A percentile compares a stretch with the other conserved stretches of the same genome.
phyloP scores from a whole-genome alignment of 768 basidiomycete species.

The Holtermannia corniformis region DNA sequence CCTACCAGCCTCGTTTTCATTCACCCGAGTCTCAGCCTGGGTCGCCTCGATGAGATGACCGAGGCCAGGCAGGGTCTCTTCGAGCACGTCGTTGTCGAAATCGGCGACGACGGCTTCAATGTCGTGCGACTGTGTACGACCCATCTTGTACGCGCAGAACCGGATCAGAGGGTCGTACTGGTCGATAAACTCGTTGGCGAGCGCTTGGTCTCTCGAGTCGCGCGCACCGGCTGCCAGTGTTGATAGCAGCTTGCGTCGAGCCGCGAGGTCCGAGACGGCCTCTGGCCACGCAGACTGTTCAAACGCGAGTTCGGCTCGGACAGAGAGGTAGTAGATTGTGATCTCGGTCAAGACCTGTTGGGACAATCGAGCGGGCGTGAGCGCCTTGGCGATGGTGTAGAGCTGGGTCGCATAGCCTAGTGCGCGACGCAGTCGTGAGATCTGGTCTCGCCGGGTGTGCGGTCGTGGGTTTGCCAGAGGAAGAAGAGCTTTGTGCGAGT shows the following conservation, averaged over 20 bases:
- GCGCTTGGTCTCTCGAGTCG: conserved; percentile 69
- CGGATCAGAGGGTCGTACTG: conserved; percentile 84
- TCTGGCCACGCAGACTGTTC: conserved; percentile 63
- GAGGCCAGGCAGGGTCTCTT: conserved; percentile 61
- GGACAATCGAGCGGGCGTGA: conserved; percentile 49
- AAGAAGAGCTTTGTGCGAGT: conserved; percentile 56
- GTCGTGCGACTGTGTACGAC: conserved; percentile 60
- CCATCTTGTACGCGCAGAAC: conserved; percentile 82
- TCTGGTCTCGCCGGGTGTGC: conserved; percentile 21
- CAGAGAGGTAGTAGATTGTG: conserved; percentile 65
- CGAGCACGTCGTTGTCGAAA: conserved; percentile 34
- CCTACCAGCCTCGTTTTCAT: conserved; percentile 48
- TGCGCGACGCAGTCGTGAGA: conserved; percentile 34
- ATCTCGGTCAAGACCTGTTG: conserved; percentile 55
- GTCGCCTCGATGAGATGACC: conserved; percentile 50
- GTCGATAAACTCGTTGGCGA: conserved; percentile 73
- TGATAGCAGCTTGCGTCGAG: conserved; percentile 59
- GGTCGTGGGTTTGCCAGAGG: conserved; percentile 44
- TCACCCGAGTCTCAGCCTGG: conserved; percentile 46
- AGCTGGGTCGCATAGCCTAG: conserved; percentile 21
- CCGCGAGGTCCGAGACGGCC: conserved; percentile 61
- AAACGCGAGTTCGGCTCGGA: conserved; percentile 74
- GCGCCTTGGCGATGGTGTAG: conserved; percentile 47
- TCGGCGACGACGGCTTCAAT: conserved; percentile 35
- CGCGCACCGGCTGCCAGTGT: conserved; percentile 42